Conservation (phyloP, 148 eudicot genomes). For the Silene conica region DNA sequence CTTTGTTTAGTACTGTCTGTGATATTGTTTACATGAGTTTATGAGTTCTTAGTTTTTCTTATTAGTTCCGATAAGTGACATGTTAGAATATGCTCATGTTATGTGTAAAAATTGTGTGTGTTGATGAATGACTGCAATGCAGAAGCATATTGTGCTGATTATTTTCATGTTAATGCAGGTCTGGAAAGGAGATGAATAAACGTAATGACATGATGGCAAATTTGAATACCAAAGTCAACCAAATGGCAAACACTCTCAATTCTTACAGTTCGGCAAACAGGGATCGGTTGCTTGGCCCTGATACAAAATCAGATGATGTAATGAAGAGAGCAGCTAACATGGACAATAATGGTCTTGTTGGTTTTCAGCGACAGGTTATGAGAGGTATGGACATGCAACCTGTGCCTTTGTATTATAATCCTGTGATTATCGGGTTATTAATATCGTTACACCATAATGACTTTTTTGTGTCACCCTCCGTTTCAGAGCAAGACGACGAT, state of each 20-base stretch:
- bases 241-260: slow-evolving; percentile 37
- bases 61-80: neutral
- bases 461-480: neutral
- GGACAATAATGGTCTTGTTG: slow-evolving; percentile 43
- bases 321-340: slow-evolving; percentile 39
- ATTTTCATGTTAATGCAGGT: slow-evolving; percentile 22
- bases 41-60: neutral
- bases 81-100: neutral
- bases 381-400: slow-evolving; percentile 29
- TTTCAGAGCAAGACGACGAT: slow-evolving; percentile 45
- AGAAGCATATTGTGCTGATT: slow-evolving; percentile 9
- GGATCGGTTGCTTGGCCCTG: slow-evolving; percentile 42
- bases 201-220: slow-evolving; percentile 41
- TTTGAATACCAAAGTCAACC: slow-evolving; percentile 36
- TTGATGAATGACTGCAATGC: neutral
- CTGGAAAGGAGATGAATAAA: slow-evolving; percentile 39
- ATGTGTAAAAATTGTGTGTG: neutral
- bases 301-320: slow-evolving; percentile 37
- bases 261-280: slow-evolving; percentile 34
- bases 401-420: neutral
- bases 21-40: neutral
- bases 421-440: neutral
- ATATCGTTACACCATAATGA: neutral
- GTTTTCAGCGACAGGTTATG: slow-evolving; percentile 46
- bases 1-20: neutral